Evolutionary conservation across 495 filamentous ascomycete genomes (phyloP), one percentile per base, ranked within the genome.

Genomic region (Xylaria grammica): DNA sequence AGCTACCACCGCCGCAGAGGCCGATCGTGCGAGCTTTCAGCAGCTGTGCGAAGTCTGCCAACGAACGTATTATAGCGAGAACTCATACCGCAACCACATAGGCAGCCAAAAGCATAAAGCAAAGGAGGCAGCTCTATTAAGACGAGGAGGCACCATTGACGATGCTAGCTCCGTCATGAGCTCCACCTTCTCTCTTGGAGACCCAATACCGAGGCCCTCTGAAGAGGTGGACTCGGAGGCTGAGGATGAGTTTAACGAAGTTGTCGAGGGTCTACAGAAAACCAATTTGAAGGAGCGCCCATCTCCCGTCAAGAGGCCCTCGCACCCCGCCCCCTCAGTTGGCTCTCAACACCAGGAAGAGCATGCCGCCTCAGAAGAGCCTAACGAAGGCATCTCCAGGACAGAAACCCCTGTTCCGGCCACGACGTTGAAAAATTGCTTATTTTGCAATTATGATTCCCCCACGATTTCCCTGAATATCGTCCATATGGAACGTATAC

Each of bases 51-150:
- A 86, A 3, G 86, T 87, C 2, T 99, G 95, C 81, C 89, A 91
- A 69, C 96, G 95, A 80, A 91, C 90, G 24, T 99, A 94, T 78
- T 98, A 89, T 82, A 97, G 92, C 74, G 92, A 97, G 72, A 97
- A 97, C 77, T 94, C 95, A 17, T 97, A 92, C 76, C 85, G 87
- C 71, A 98, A 99, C 74, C 95, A 99, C 74, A 71, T 97, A 30
- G 89, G 89, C 66, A 97, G 93, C 77, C 88, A 91, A 67, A 98
- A 96, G 77, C 95, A 99, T 73, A 90, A 88, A 75, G 83, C 87
- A 57, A 89, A 89, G 67, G 80, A 89, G 27, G 78, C 76, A 2
- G 71, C 74, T 1, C 38, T 69, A 19, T 68, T 71, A 17, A 71
- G 69, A 17, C 76, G 69, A 26, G 65, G 73, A 24, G 65, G 54